Percentiles rank a stretch among this genome's conserved stretches.
Conservation (phyloP, 768 basidiomycete genomes). For the Lentinula lateritia region DNA sequence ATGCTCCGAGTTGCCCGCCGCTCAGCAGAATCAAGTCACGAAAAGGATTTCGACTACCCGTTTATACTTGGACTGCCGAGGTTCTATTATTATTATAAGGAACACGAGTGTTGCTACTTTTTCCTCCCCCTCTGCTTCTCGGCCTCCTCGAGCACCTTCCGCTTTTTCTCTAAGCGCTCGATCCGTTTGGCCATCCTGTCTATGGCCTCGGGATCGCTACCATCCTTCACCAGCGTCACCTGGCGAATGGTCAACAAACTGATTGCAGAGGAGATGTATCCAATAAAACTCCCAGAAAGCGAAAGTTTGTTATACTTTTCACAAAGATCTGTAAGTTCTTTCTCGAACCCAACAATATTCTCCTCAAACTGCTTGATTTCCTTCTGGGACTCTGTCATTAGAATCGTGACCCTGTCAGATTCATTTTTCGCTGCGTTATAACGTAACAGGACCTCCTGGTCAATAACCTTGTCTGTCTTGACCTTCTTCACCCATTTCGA, state of each 20-base stretch:
- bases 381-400: neutral
- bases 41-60: no score
- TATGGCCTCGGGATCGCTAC: conserved; percentile 2
- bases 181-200: conserved; percentile 8
- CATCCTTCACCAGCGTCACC: conserved; percentile 5
- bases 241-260: conserved; percentile 7
- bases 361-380: conserved; percentile 4
- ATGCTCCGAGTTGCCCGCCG: no score
- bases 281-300: conserved; percentile 11
- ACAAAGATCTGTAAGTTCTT: conserved; percentile 4
- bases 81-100: no score
- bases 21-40: no score
- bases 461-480: conserved; percentile 7
- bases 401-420: neutral
- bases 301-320: conserved; percentile 9
- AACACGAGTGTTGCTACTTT: neutral
- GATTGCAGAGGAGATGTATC: conserved; percentile 8
- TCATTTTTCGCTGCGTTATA: conserved; percentile 9
- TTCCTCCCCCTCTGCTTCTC: neutral
- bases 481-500: conserved; percentile 10
- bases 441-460: conserved; percentile 11
- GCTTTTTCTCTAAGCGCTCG: conserved; percentile 6
- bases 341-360: conserved; percentile 1
- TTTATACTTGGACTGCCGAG: no score
- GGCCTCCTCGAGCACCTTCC: neutral